These are phyloP conservation scores for Viola pubescens DNA, from an alignment of 441 rosid species.

Conservation along the genomic window DNA sequence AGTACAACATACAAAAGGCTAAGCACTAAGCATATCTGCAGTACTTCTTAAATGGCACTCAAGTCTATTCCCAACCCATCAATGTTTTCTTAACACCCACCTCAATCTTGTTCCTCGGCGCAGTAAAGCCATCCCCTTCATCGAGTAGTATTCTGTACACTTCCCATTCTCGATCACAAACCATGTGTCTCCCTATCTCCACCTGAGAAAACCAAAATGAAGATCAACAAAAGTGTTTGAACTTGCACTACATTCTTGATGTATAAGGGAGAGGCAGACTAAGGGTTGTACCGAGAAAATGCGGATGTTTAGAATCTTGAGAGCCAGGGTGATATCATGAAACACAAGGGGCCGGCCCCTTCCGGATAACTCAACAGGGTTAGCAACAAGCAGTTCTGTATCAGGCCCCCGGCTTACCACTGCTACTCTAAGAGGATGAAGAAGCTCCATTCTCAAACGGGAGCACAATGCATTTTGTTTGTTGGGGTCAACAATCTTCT, in stretches of 20 bases:
- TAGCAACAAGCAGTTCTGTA: constrained; percentile 55
- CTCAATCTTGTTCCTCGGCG: constrained; percentile 43
- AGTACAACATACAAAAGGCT: background rate
- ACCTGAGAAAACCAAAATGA: constrained; percentile 26
- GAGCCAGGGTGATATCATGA: constrained; percentile 55
- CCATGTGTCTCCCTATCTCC: constrained; percentile 53
- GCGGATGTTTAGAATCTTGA: constrained; percentile 30
- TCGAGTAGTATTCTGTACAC: constrained; percentile 54
- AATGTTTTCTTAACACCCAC: constrained; percentile 41
- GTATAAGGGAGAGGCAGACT: background rate
- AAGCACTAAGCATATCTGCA: background rate
- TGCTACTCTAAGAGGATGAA: constrained; percentile 47
- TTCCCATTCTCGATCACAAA: constrained; percentile 50
- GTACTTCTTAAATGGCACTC: background rate
- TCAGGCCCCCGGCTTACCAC: constrained; percentile 61
- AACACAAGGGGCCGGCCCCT: constrained; percentile 73
- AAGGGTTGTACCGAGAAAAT: constrained; percentile 48
- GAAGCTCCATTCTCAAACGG: constrained; percentile 52
- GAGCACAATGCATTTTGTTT: constrained; percentile 46
- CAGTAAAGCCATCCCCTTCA: constrained; percentile 32
- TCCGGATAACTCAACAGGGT: constrained; percentile 58
- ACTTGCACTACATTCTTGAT: background rate
- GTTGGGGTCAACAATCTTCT: constrained; percentile 48
- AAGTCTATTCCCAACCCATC: constrained; percentile 57
- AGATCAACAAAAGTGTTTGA: background rate